phyloP scores from a whole-genome alignment of 1,284 basidiomycete species.

The Ustilago shanxiensis region DNA sequence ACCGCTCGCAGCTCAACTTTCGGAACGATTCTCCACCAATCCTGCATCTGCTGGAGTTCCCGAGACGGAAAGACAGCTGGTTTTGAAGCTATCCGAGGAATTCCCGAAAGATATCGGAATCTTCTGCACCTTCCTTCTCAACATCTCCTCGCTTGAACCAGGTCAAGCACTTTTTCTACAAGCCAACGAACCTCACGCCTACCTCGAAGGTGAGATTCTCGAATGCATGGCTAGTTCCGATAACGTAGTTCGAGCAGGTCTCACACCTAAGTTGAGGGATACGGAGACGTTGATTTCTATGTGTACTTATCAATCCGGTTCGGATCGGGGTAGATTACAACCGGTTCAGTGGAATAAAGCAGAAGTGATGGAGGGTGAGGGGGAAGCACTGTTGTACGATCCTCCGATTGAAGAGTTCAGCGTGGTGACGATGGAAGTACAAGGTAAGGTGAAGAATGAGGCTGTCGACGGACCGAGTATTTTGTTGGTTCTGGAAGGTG shows the following conservation, averaged over 20 bases:
- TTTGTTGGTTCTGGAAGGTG: slow-evolving; percentile 80
- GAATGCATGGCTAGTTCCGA: slow-evolving; percentile 74
- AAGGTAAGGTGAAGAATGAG: slow-evolving; percentile 70
- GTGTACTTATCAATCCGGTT: slow-evolving; percentile 83
- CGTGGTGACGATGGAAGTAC: slow-evolving; percentile 79
- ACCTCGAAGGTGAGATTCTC: slow-evolving; percentile 76
- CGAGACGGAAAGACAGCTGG: slow-evolving; percentile 74
- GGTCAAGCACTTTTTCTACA: slow-evolving; percentile 95
- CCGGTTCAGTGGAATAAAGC: slow-evolving; percentile 5
- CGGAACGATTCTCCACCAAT: slow-evolving; percentile 19
- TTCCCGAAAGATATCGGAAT: slow-evolving; percentile 94
- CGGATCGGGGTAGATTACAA: slow-evolving; percentile 73
- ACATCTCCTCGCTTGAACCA: slow-evolving; percentile 82
- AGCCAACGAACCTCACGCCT: slow-evolving; percentile 97
- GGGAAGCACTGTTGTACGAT: slow-evolving; percentile 77
- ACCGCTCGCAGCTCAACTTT: slow-evolving; percentile 18
- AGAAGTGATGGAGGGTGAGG: neutral
- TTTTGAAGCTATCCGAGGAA: slow-evolving; percentile 81
- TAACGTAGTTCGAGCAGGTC: slow-evolving; percentile 97
- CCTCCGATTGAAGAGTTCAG: slow-evolving; percentile 96
- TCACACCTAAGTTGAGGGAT: slow-evolving; percentile 96
- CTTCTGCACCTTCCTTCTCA: slow-evolving; percentile 91
- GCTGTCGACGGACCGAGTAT: slow-evolving; percentile 86
- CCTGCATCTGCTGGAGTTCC: slow-evolving; percentile 1
- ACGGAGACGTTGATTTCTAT: slow-evolving; percentile 88